A percentile compares a stretch with the other conserved stretches of the same genome.
phyloP scores from a whole-genome alignment of 768 basidiomycete genomes.

The Candolleomyces eurysporus region DNA sequence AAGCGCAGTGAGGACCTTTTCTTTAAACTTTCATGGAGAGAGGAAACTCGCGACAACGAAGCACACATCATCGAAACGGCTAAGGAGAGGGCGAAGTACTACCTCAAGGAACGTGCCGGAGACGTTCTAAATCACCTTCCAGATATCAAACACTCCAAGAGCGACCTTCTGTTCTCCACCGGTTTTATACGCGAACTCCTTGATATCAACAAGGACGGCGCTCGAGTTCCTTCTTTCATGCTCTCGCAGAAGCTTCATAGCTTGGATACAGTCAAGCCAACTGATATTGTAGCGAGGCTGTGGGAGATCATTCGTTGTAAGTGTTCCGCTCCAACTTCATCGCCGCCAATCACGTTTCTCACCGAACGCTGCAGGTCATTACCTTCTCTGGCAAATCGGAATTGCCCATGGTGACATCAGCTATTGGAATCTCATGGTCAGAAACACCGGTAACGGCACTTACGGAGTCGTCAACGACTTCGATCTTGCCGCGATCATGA shows the following conservation, averaged over 20 bases:
- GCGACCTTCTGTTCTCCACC: background rate
- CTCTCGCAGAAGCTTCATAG: background rate
- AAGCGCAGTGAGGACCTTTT: background rate
- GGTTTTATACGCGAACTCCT: constrained; percentile 1
- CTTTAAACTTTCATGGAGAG: constrained; percentile 13
- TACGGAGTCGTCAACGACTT: background rate
- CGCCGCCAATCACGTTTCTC: background rate
- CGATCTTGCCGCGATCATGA: constrained; percentile 3
- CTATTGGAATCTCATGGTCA: constrained; percentile 7
- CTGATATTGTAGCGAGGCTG: background rate
- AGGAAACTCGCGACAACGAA: constrained; percentile 2
- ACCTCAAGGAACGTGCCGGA: background rate
- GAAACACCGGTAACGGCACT: background rate
- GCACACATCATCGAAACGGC: constrained; percentile 4
- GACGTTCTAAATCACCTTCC: constrained; percentile 10
- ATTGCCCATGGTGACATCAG: constrained; percentile 6
- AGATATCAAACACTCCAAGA: background rate
- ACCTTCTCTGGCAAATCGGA: constrained; percentile 5
- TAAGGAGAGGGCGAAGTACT: background rate
- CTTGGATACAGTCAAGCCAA: background rate
- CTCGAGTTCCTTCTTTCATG: background rate
- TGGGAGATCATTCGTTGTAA: constrained; percentile 4
- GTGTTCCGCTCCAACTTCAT: background rate
- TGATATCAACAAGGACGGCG: background rate
- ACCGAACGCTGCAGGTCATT: background rate